phyloP scores from a whole-genome alignment of 2,329 filamentous ascomycete species.

The Colletotrichum agaves region DNA sequence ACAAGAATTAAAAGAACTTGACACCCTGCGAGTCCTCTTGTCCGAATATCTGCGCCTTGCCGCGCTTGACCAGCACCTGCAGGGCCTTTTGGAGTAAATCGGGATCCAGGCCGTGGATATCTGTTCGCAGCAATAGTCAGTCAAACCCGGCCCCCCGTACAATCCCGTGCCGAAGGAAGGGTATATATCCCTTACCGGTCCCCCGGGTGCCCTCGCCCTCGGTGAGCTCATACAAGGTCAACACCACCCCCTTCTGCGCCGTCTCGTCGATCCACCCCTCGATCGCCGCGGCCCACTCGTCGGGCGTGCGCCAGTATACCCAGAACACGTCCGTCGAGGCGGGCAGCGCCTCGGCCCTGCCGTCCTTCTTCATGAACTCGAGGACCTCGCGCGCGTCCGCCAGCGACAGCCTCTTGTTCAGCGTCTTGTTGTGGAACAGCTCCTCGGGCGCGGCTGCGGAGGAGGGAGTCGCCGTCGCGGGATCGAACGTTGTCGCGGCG shows the following conservation, averaged over 20 bases:
- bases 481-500: conserved; percentile 51
- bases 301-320: conserved; percentile 86
- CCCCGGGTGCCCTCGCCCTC: conserved; percentile 84
- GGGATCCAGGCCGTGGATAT: conserved; percentile 89
- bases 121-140: conserved; percentile 54
- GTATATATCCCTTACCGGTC: conserved; percentile 63
- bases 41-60: conserved; percentile 94
- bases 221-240: conserved; percentile 92
- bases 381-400: conserved; percentile 68
- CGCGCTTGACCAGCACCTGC: conserved; percentile 84
- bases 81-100: conserved; percentile 84
- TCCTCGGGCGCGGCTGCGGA: conserved; percentile 52
- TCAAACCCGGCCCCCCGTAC: neutral
- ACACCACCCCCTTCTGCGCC: conserved; percentile 85
- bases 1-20: conserved; percentile 84
- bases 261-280: conserved; percentile 88
- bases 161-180: conserved; percentile 34
- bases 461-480: conserved; percentile 52
- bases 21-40: conserved; percentile 88
- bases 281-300: conserved; percentile 88
- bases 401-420: conserved; percentile 62
- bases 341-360: conserved; percentile 73
- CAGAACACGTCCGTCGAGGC: conserved; percentile 67
- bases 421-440: conserved; percentile 67
- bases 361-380: conserved; percentile 68